Evolutionary conservation across 352 stramenopile species (phyloP), one percentile per base, ranked within the genome.

Genomic region (Phytophthora sojae): DNA sequence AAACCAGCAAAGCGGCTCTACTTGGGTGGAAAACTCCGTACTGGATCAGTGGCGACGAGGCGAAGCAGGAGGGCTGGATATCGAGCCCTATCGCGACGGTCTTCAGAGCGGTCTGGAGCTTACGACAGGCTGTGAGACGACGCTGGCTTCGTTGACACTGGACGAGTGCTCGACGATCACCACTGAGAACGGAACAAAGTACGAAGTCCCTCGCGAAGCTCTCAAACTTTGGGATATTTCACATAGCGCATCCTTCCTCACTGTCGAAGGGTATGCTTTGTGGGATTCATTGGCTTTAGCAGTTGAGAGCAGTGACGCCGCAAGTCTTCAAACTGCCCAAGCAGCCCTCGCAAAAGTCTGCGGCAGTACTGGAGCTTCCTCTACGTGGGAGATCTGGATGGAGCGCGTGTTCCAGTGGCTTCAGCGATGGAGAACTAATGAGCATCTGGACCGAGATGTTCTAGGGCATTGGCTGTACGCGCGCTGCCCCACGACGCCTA

Each of bases 31-130:
- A 9, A 82, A 81, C 25, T 58, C 75, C 0, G n/a, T 94, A 7
- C 35, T 90, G 4, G 81, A 93, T 74, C 78, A 90, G 45, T 94
- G 87, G 87, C 80, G 85, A 53, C 83, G 85, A 37, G 87, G 87
- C 14, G 19, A 42, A 12, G 73, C 76, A 1, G 57, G 72, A 8
- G 37, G 57, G 1, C 45, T 91, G 12, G 84, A 94, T 57, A 76
- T 93, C 7, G 87, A 94, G 47, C 87, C 84, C 0, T 94, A 94
- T 69, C 85, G 85, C 25, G 42, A 63, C 6, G 67, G 64, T 2
- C 19, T 64, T 21, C 83, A 94, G 56, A 59, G 37, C 17, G 87
- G 85, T 6, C 75, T 78, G 53, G 87, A 94, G 45, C 69, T 94
- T 0, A 77, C 77, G 6, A 65, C 26, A 19, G 81, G 85, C 4